phyloP scores from a whole-genome alignment of 805 yeast genomes.

The Kodamaea leandrae region DNA sequence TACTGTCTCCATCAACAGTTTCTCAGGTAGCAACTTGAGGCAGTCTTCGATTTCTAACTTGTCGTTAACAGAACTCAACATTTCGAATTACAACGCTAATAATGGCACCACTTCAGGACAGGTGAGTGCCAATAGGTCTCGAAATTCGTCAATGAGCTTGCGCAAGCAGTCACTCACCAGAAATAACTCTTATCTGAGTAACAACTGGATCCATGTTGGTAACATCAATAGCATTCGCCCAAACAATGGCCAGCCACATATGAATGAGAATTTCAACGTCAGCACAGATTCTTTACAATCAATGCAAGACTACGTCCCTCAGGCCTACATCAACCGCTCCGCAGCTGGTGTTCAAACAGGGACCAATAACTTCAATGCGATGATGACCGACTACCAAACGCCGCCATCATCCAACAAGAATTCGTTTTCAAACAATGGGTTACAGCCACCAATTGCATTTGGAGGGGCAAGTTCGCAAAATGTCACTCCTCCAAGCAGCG shows the following conservation, averaged over 20 bases:
- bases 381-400: conserved; percentile 43
- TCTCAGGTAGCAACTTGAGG: conserved; percentile 18
- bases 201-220: conserved; percentile 45
- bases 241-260: conserved; percentile 12
- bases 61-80: conserved; percentile 39
- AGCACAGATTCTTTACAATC: conserved; percentile 44
- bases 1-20: conserved; percentile 10
- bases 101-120: conserved; percentile 12
- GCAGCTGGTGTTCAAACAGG: conserved; percentile 16
- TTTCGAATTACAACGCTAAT: conserved; percentile 23
- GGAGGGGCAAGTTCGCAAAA: conserved; percentile 4
- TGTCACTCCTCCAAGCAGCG: conserved; percentile 13
- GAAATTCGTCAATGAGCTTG: conserved; percentile 36
- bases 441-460: conserved; percentile 9
- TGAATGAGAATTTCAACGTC: conserved; percentile 21
- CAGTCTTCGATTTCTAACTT: conserved; percentile 41
- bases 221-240: conserved; percentile 35
- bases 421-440: conserved; percentile 19
- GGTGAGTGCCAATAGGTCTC: conserved; percentile 26
- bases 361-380: conserved; percentile 24
- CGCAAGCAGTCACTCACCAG: conserved; percentile 44
- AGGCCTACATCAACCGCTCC: conserved; percentile 33
- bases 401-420: conserved; percentile 37
- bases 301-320: conserved; percentile 45
- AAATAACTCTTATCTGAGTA: conserved; percentile 35